phyloP scores from a whole-genome alignment of 108 stramenopile species.

The Schizochytrium sp. region DNA sequence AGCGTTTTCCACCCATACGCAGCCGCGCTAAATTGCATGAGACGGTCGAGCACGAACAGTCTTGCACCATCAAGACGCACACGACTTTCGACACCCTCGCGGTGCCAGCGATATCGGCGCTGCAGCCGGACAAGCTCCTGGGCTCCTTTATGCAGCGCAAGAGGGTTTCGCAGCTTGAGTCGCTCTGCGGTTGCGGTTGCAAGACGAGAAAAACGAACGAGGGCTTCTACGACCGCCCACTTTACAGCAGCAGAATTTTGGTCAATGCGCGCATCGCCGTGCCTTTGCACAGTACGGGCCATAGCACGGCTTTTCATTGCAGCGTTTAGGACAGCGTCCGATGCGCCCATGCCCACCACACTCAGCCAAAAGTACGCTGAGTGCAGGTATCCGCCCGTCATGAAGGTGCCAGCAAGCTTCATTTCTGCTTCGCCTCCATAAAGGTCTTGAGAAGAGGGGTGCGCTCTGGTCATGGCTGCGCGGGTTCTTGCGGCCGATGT shows the following conservation, averaged over 20 bases:
- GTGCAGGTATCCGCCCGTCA: slow-evolving; percentile 1
- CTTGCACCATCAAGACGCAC: background rate
- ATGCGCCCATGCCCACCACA: background rate
- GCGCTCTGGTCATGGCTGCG: no score
- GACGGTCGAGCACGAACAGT: background rate
- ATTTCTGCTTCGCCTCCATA: background rate
- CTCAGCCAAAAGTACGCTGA: background rate
- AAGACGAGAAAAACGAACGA: background rate
- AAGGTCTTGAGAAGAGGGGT: background rate
- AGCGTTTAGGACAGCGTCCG: background rate
- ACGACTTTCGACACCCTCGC: background rate
- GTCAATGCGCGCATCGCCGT: background rate
- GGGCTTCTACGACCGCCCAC: background rate
- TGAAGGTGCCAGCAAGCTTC: background rate
- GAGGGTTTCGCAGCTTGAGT: background rate
- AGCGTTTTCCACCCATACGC: background rate
- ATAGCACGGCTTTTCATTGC: background rate
- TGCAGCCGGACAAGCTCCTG: background rate
- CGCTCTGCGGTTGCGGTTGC: background rate
- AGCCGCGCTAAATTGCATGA: background rate
- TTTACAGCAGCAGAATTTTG: background rate
- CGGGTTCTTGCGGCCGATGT: no score
- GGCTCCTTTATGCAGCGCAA: background rate
- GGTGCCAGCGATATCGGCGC: background rate
- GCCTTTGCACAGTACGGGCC: background rate